A percentile compares a stretch with the other conserved stretches of the same genome.
Evolutionary conservation across 768 basidiomycete genomes (phyloP).

Genomic region (Podaxis pistillaris): DNA sequence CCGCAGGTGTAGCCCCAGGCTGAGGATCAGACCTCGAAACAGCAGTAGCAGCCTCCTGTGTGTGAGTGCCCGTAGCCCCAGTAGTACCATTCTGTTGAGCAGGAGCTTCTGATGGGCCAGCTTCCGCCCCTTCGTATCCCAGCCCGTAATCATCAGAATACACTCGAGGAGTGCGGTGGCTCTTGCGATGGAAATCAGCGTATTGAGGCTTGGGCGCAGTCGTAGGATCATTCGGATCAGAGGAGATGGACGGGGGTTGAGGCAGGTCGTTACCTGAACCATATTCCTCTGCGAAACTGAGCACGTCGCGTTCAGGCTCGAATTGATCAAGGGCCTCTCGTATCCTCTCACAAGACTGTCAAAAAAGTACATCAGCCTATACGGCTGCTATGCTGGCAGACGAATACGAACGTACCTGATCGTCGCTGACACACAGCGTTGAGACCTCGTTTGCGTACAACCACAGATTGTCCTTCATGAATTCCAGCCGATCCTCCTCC

Average conservation of each 20-base stretch:
- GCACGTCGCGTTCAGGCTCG: conserved; percentile 81
- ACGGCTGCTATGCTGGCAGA: no score
- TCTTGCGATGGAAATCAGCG: conserved; percentile 30
- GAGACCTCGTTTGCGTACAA: conserved; percentile 93
- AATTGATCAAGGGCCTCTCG: conserved; percentile 84
- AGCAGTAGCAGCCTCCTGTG: background rate
- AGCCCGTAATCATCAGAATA: conserved; percentile 11
- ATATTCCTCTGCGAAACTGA: conserved; percentile 81
- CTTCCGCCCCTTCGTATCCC: background rate
- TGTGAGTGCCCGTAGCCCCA: conserved; percentile 23
- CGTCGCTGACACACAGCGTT: conserved; percentile 92
- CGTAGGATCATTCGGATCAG: conserved; percentile 32
- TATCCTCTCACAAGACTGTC: conserved; percentile 86
- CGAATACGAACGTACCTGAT: conserved; percentile 58
- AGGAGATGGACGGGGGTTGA: conserved; percentile 73
- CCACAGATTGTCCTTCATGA: conserved; percentile 95
- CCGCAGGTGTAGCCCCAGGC: background rate
- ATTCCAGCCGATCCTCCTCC: conserved; percentile 92
- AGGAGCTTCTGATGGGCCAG: conserved; percentile 8
- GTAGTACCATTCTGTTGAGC: background rate
- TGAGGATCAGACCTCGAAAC: background rate
- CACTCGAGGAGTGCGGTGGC: conserved; percentile 23
- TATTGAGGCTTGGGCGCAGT: conserved; percentile 24
- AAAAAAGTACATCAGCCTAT: conserved; percentile 5
- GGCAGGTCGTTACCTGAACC: conserved; percentile 85